Conservation (phyloP, 106 monocot species). For the Acorus calamus region DNA sequence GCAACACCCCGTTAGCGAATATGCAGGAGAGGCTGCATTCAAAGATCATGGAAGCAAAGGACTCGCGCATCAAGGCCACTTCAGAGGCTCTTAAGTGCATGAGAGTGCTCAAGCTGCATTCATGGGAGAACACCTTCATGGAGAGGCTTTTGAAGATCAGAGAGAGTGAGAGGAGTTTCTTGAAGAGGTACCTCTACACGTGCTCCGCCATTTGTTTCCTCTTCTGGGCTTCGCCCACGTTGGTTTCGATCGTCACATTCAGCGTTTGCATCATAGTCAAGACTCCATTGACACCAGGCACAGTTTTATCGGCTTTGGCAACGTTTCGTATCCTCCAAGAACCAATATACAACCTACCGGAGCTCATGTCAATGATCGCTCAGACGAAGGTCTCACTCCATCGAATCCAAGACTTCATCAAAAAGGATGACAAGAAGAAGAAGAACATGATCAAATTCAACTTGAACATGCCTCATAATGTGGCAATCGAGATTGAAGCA, state of each 20-base stretch:
- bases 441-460: neutral
- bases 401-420: slow-evolving; percentile 54
- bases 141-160: slow-evolving; percentile 42
- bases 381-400: slow-evolving; percentile 80
- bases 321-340: slow-evolving; percentile 83
- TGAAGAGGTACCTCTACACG: slow-evolving; percentile 57
- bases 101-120: slow-evolving; percentile 63
- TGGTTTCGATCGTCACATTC: slow-evolving; percentile 68
- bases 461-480: neutral
- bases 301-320: slow-evolving; percentile 71
- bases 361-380: slow-evolving; percentile 55
- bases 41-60: slow-evolving; percentile 79
- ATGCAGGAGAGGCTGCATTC: slow-evolving; percentile 55
- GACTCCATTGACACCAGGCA: slow-evolving; percentile 45
- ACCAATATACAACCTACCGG: slow-evolving; percentile 86
- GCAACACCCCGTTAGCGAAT: slow-evolving; percentile 65
- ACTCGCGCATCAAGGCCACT: slow-evolving; percentile 58
- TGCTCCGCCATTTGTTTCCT: slow-evolving; percentile 65
- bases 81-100: slow-evolving; percentile 64
- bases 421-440: slow-evolving; percentile 18
- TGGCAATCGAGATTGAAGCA: slow-evolving; percentile 52
- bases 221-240: slow-evolving; percentile 79
- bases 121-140: slow-evolving; percentile 68
- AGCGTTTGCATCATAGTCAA: slow-evolving; percentile 52
- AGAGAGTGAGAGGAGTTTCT: slow-evolving; percentile 43